phyloP scores from a whole-genome alignment of 768 basidiomycete genomes.

The Mycena maculata region DNA sequence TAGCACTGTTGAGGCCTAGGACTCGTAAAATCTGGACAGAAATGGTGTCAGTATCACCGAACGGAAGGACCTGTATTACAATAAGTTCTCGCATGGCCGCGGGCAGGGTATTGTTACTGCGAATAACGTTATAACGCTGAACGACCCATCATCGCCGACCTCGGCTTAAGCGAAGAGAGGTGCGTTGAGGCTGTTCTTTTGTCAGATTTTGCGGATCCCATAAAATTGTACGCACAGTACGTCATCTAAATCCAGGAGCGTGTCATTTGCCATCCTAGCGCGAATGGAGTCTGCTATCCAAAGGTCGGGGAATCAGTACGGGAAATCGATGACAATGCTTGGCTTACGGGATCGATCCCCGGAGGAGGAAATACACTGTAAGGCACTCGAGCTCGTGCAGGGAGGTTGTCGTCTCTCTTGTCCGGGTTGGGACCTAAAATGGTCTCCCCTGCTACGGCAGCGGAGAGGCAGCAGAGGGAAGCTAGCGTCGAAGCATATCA shows the following conservation, averaged over 20 bases:
- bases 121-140: constrained; percentile 1
- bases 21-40: constrained; percentile 40
- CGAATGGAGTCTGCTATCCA: constrained; percentile 23
- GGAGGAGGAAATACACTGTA: constrained; percentile 8
- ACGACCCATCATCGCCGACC: too few relatives aligned
- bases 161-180: constrained; percentile 6
- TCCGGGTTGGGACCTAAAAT: too few relatives aligned
- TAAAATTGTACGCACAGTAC: constrained; percentile 2
- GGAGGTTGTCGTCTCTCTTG: too few relatives aligned
- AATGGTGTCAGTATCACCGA: not conserved
- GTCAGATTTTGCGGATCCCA: not conserved
- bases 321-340: too few relatives aligned
- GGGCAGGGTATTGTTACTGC: constrained; percentile 12
- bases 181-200: constrained; percentile 2
- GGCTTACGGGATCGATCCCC: not conserved
- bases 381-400: too few relatives aligned
- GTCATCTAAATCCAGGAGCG: constrained; percentile 18
- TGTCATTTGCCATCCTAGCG: constrained; percentile 3
- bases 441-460: too few relatives aligned
- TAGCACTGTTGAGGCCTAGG: constrained; percentile 39
- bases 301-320: not conserved
- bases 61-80: not conserved
- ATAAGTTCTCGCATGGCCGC: constrained; percentile 10
- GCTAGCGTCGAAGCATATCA: too few relatives aligned
- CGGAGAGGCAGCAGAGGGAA: too few relatives aligned